Evolutionary conservation across 176 grass and related monocot species (phyloP).

Genomic region (Elaeis guineensis): DNA sequence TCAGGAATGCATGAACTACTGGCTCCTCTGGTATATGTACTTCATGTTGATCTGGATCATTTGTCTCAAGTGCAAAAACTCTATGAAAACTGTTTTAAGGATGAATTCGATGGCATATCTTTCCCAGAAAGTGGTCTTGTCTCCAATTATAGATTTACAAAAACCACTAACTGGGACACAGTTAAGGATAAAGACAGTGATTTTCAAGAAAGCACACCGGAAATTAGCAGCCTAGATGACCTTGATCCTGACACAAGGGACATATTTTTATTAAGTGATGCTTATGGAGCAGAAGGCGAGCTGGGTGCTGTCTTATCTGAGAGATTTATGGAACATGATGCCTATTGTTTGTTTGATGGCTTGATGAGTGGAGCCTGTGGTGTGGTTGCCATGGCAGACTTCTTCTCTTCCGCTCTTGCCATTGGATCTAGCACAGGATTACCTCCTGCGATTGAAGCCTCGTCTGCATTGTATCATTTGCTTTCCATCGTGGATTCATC

Average conservation of each 20-base stretch:
- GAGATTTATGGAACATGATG: constrained; percentile 99
- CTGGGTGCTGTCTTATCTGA: constrained; percentile 85
- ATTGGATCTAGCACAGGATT: constrained; percentile 43
- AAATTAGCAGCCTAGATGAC: constrained; percentile 47
- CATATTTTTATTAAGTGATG: constrained; percentile 77
- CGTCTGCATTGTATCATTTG: constrained; percentile 88
- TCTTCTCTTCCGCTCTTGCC: constrained; percentile 45
- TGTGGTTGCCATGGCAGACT: constrained; percentile 68
- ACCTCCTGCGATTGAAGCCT: constrained; percentile 81
- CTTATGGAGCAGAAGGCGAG: constrained; percentile 95
- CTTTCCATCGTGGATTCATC: constrained; percentile 62
- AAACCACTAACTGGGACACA: constrained; percentile 6
- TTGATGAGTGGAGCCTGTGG: constrained; percentile 65
- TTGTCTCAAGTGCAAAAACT: constrained; percentile 58
- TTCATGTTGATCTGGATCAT: constrained; percentile 80
- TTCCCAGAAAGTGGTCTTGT: constrained; percentile 56
- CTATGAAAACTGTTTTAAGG: constrained; percentile 71
- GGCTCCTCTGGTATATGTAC: constrained; percentile 88
- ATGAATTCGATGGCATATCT: constrained; percentile 63
- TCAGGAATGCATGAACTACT: constrained; percentile 97
- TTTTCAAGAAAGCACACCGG: constrained; percentile 29
- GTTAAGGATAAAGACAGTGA: constrained; percentile 26
- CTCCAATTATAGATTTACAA: constrained; percentile 61
- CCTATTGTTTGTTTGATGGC: constrained; percentile 88
- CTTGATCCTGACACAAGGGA: constrained; percentile 66